Conservation (phyloP, 2,329 filamentous ascomycete genomes). For the Fusarium papillatum region DNA sequence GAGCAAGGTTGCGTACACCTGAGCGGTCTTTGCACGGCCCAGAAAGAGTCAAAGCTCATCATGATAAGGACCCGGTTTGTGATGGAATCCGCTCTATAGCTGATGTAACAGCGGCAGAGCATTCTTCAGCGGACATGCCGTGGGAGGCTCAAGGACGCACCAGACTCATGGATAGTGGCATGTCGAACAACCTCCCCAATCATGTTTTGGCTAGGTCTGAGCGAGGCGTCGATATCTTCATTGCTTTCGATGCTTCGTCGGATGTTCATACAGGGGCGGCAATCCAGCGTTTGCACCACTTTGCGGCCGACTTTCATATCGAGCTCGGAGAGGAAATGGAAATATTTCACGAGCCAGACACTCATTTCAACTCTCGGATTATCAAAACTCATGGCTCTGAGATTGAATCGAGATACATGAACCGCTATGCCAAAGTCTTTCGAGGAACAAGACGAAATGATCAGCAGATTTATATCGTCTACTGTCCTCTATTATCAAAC, state of each 20-base stretch:
- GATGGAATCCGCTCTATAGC: fast-evolving
- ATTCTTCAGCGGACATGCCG: fast-evolving
- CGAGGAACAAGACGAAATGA: constrained; percentile 18
- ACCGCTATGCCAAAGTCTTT: constrained; percentile 34
- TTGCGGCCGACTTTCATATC: constrained; percentile 36
- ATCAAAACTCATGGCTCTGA: fast-evolving
- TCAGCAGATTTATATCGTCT: constrained; percentile 22
- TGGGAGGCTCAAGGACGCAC: constrained; percentile 41
- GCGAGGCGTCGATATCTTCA: constrained; percentile 28
- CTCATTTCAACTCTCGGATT: fast-evolving
- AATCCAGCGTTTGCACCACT: constrained; percentile 32
- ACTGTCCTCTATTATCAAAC: constrained; percentile 38
- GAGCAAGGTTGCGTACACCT: background rate
- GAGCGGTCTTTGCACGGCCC: background rate
- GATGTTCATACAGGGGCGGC: constrained; percentile 35
- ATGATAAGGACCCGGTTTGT: fast-evolving
- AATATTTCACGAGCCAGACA: background rate
- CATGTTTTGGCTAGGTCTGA: constrained; percentile 33
- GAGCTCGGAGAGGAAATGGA: constrained; percentile 6
- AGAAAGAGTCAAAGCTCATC: background rate
- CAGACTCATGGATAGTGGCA: constrained; percentile 37
- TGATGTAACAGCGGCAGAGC: fast-evolving
- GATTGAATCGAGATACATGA: background rate
- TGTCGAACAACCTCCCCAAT: constrained; percentile 41
- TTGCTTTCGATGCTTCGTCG: constrained; percentile 38